Evolutionary conservation across 2,329 filamentous ascomycete species (phyloP).

Genomic region (Blastomyces parvus): DNA sequence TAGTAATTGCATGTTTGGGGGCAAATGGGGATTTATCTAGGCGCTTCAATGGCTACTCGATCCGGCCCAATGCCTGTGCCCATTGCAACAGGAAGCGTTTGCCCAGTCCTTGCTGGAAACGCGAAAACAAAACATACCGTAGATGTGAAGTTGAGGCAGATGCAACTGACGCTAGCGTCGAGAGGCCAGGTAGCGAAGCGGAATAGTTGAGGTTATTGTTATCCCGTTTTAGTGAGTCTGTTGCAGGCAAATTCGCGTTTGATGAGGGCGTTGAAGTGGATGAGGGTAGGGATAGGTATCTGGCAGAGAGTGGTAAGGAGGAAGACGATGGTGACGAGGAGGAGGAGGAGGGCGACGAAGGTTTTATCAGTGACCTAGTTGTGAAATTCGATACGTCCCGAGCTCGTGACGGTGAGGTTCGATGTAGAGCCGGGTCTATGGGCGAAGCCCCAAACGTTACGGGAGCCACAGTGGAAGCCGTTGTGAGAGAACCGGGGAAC

Average conservation of each 20-base stretch:
- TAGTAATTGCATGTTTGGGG: background rate
- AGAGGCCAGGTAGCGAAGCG: slow-evolving; percentile 46
- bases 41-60: background rate
- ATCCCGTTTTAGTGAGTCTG: slow-evolving; percentile 22
- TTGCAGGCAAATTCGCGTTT: slow-evolving; percentile 23
- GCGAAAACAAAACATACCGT: slow-evolving; percentile 37
- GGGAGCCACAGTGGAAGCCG: slow-evolving; percentile 52
- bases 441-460: slow-evolving; percentile 51
- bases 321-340: slow-evolving; percentile 38
- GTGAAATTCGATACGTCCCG: slow-evolving; percentile 30
- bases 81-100: background rate
- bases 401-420: slow-evolving; percentile 39
- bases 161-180: slow-evolving; percentile 51
- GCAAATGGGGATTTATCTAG: background rate
- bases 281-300: slow-evolving; percentile 45
- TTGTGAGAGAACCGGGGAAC: slow-evolving; percentile 31
- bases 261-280: slow-evolving; percentile 44
- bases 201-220: slow-evolving; percentile 20
- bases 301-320: slow-evolving; percentile 37
- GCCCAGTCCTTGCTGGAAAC: background rate
- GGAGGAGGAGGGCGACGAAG: slow-evolving; percentile 38
- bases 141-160: slow-evolving; percentile 43
- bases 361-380: slow-evolving; percentile 37
- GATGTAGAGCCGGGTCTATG: slow-evolving; percentile 40
- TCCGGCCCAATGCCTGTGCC: background rate